Conservation (phyloP, 1,139 yeast species). For the Candida labiduridarum region DNA sequence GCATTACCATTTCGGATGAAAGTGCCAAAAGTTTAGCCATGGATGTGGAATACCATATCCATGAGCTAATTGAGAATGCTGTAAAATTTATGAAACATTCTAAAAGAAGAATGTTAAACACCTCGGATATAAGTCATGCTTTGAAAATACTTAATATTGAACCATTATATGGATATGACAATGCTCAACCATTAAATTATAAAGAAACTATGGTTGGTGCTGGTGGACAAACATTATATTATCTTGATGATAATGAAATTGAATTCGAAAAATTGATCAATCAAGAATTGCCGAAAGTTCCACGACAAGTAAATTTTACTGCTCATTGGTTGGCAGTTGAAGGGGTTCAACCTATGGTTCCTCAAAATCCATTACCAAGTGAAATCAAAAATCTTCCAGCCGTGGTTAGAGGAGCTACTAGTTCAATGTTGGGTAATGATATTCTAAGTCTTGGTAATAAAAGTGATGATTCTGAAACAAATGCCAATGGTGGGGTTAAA, state of each 20-base stretch:
- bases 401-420: constrained; percentile 69
- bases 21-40: constrained; percentile 93
- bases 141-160: constrained; percentile 86
- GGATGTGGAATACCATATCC: constrained; percentile 97
- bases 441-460: constrained; percentile 31
- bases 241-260: constrained; percentile 86
- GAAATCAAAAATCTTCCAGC: constrained; percentile 72
- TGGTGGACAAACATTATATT: constrained; percentile 88
- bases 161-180: constrained; percentile 78
- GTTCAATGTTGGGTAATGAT: constrained; percentile 47
- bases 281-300: constrained; percentile 94
- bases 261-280: constrained; percentile 93
- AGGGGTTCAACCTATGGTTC: constrained; percentile 97
- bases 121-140: constrained; percentile 82
- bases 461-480: constrained; percentile 23
- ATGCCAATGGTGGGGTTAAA: constrained; percentile 18
- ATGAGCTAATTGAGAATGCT: constrained; percentile 94
- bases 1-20: constrained; percentile 84
- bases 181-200: constrained; percentile 61
- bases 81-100: constrained; percentile 95
- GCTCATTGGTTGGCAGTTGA: constrained; percentile 99
- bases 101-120: constrained; percentile 77
- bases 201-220: constrained; percentile 87
- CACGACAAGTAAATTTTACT: constrained; percentile 87
- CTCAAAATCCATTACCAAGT: constrained; percentile 89